Conservation (phyloP, 179 eudicot species). For the Carnegiea gigantea region DNA sequence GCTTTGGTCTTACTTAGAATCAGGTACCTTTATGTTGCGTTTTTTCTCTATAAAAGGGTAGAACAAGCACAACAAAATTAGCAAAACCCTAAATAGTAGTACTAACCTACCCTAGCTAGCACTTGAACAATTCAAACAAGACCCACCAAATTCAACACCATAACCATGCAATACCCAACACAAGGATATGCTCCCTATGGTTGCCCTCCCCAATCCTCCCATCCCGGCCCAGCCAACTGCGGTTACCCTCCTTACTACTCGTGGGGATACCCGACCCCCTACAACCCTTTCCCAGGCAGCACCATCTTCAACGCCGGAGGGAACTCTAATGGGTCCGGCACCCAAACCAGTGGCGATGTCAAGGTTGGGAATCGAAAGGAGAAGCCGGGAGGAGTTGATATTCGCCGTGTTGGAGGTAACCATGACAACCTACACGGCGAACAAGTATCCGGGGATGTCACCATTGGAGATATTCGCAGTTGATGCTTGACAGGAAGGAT, state of each 20-base stretch:
- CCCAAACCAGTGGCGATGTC: constrained; percentile 17
- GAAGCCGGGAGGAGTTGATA: constrained; percentile 16
- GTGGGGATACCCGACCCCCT: constrained; percentile 35
- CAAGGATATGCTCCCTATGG: constrained; percentile 26
- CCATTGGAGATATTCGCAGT: constrained; percentile 12
- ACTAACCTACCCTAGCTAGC: not conserved
- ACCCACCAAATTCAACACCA: not conserved
- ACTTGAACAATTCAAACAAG: not conserved
- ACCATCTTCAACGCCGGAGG: constrained; percentile 16
- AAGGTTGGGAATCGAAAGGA: constrained; percentile 17
- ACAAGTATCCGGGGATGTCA: constrained; percentile 12
- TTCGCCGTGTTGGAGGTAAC: constrained; percentile 17
- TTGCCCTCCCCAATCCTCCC: constrained; percentile 4
- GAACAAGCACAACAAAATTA: not conserved
- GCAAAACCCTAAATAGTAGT: not conserved
- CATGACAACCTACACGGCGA: constrained; percentile 4
- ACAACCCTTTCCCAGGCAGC: constrained; percentile 17
- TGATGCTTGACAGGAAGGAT: not conserved
- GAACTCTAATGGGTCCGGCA: constrained; percentile 17
- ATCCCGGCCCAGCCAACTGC: constrained; percentile 12
- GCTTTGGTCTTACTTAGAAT: constrained; percentile 18
- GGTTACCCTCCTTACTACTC: constrained; percentile 33
- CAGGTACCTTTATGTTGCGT: constrained; percentile 8
- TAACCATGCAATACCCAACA: constrained; percentile 25
- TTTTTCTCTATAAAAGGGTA: constrained; percentile 24